phyloP scores from a whole-genome alignment of 139 green algal species.

The Zygnema circumcarinatum region DNA sequence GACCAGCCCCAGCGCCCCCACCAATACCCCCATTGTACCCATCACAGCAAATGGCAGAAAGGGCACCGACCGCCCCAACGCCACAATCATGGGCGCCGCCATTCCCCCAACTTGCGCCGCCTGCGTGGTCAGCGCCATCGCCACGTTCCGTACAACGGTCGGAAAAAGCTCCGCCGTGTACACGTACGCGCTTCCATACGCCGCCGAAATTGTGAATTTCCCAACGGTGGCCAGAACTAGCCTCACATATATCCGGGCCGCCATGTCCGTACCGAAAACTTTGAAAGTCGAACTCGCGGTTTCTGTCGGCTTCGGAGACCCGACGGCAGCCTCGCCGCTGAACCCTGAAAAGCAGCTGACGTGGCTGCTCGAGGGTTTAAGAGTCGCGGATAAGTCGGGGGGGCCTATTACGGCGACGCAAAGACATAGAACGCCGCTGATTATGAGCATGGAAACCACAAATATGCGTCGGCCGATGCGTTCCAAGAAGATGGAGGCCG shows the following conservation, averaged over 20 bases:
- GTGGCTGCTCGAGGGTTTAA: too few species aligned
- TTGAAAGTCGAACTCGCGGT: too few species aligned
- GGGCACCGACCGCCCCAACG: neutral
- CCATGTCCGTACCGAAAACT: too few species aligned
- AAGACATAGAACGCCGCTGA: too few species aligned
- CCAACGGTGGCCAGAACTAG: slow-evolving; percentile 28
- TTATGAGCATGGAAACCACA: neutral
- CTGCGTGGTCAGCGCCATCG: slow-evolving; percentile 27
- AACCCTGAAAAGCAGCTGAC: too few species aligned
- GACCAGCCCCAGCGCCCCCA: neutral
- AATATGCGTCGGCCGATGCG: neutral
- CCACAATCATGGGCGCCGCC: slow-evolving; percentile 4
- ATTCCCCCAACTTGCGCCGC: slow-evolving; percentile 45
- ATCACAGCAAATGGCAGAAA: slow-evolving; percentile 12
- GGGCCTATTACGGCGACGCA: too few species aligned
- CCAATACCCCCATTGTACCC: neutral
- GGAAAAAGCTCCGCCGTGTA: slow-evolving; percentile 49
- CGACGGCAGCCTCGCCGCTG: too few species aligned
- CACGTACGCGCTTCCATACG: slow-evolving; percentile 36
- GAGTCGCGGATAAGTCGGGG: too few species aligned
- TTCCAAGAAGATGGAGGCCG: slow-evolving; percentile 12
- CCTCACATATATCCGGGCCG: neutral
- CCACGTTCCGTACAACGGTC: slow-evolving; percentile 41
- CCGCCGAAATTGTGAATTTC: slow-evolving; percentile 23
- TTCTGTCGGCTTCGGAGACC: too few species aligned